Conservation (phyloP, 441 rosid species). For the Eutrema salsugineum region DNA sequence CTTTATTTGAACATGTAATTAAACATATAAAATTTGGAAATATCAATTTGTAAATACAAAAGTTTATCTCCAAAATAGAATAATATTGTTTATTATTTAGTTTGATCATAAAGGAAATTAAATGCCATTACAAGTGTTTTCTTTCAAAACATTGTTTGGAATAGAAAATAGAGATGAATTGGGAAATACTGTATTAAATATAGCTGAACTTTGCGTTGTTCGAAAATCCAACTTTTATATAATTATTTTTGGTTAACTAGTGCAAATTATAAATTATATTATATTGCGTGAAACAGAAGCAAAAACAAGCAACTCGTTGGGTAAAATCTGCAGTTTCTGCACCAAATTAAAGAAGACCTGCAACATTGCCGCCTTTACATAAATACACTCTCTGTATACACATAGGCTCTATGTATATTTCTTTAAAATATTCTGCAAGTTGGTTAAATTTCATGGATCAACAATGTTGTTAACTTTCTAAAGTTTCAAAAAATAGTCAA, state of each 20-base stretch:
- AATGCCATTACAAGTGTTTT: not conserved
- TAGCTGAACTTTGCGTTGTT: not conserved
- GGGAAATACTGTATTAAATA: not conserved
- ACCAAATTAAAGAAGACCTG: conserved; percentile 33
- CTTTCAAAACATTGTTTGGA: not conserved
- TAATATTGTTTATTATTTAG: not conserved
- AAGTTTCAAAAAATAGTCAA: not conserved
- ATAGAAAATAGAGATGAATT: not conserved
- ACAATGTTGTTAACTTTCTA: not conserved
- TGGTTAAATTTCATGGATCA: not conserved
- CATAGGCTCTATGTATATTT: conserved; percentile 6
- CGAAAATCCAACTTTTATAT: not conserved
- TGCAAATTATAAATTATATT: not conserved
- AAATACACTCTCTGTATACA: conserved; percentile 1
- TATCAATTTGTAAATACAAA: not conserved
- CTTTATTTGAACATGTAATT: not conserved
- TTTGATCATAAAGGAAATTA: not conserved
- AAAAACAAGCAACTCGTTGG: conserved; percentile 24
- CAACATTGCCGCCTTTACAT: conserved; percentile 30
- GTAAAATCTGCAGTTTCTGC: conserved; percentile 33
- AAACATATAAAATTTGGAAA: not conserved
- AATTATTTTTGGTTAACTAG: not conserved
- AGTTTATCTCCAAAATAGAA: not conserved
- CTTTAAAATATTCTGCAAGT: not conserved
- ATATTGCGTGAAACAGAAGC: conserved; percentile 33